Percentiles rank a stretch among this genome's conserved stretches.
These are phyloP conservation scores for Forsythia viridissima DNA, from an alignment of 257 asterid genomes.

Conservation along the genomic window DNA sequence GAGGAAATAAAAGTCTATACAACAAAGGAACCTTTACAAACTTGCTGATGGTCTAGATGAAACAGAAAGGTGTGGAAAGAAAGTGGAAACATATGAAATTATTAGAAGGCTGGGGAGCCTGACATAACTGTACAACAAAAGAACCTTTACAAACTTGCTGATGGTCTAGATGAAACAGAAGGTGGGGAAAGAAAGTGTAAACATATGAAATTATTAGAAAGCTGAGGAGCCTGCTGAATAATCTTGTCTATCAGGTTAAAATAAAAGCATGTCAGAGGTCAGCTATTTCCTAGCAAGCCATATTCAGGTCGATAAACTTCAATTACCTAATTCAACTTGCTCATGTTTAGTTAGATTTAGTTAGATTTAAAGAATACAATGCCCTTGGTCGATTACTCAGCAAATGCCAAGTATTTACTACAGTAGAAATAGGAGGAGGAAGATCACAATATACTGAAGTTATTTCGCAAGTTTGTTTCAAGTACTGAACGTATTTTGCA, in stretches of 20 bases:
- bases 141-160: background rate
- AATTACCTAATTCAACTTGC: background rate
- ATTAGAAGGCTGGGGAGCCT: background rate
- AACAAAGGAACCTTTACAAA: background rate
- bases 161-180: constrained; percentile 11
- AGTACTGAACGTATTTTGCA: no score
- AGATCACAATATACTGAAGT: background rate
- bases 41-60: constrained; percentile 1
- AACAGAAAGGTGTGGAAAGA: constrained; percentile 6
- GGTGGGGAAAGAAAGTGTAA: background rate
- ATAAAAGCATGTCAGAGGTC: background rate
- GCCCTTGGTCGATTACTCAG: background rate
- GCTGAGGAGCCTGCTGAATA: background rate
- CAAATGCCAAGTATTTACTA: background rate
- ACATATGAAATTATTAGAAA: background rate
- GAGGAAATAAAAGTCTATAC: background rate
- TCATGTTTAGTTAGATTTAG: background rate
- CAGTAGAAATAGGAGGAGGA: background rate
- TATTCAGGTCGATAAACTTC: constrained; percentile 16
- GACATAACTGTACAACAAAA: constrained; percentile 10
- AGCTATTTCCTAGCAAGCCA: constrained; percentile 3
- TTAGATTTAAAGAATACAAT: constrained; percentile 5
- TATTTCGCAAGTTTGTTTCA: background rate
- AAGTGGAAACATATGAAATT: background rate
- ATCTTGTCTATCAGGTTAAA: constrained; percentile 7